These are phyloP conservation scores for Andrographis paniculata DNA, from an alignment of 305 asterid genomes.

Conservation along the genomic window DNA sequence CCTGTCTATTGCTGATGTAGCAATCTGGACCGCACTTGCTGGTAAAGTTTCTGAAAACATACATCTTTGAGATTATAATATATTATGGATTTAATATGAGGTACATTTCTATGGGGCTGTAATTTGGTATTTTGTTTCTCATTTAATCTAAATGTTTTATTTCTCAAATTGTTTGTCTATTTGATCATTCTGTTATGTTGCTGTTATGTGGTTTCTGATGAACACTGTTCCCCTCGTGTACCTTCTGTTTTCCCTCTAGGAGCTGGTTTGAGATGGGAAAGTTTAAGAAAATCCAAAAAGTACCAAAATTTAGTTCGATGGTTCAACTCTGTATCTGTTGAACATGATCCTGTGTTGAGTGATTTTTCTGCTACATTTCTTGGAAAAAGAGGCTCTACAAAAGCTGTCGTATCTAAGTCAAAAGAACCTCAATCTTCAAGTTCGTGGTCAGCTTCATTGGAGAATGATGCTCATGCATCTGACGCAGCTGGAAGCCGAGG, in stretches of 20 bases:
- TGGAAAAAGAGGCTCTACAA: conserved; percentile 53
- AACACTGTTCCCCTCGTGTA: background rate
- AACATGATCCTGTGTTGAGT: conserved; percentile 43
- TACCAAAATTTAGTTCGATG: conserved; percentile 81
- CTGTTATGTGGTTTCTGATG: background rate
- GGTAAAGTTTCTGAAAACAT: conserved; percentile 29
- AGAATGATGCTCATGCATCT: conserved; percentile 30
- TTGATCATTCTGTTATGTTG: background rate
- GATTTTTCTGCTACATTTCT: conserved; percentile 41
- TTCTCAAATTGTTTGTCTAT: background rate
- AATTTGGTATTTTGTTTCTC: background rate
- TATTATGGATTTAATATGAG: too few species aligned
- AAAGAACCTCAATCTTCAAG: conserved; percentile 48
- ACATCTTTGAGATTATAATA: background rate
- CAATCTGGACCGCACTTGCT: conserved; percentile 82
- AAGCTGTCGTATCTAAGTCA: conserved; percentile 40
- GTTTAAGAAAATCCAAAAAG: conserved; percentile 76
- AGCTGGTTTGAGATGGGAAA: conserved; percentile 86
- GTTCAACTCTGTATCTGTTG: conserved; percentile 68
- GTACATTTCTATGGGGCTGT: too few species aligned
- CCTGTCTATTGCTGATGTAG: conserved; percentile 73
- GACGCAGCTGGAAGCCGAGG: conserved; percentile 29
- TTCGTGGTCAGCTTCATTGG: conserved; percentile 27
- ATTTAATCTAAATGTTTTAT: too few species aligned
- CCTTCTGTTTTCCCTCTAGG: conserved; percentile 27